Conservation (phyloP, 768 basidiomycete species). For the Kwoniella bestiolae region DNA sequence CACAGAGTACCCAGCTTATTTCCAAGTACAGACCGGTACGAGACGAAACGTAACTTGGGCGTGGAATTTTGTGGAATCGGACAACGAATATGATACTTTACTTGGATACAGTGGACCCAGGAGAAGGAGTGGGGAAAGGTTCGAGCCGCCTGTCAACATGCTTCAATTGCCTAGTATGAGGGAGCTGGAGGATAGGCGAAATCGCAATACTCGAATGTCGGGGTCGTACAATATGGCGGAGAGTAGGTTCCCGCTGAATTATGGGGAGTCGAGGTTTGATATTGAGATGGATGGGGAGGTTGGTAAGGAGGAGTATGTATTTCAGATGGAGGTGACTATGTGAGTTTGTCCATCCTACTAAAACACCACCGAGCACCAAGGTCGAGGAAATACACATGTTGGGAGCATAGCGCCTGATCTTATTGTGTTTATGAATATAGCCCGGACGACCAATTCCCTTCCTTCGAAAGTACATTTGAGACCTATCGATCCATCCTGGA, state of each 20-base stretch:
- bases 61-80: constrained; percentile 4
- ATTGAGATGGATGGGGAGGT: constrained; percentile 7
- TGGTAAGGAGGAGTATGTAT: constrained; percentile 9
- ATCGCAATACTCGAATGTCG: neutral
- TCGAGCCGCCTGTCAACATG: neutral
- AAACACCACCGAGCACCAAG: no score
- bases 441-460: constrained; percentile 12
- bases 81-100: constrained; percentile 5
- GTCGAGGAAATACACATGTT: no score
- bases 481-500: constrained; percentile 3
- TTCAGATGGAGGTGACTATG: constrained; percentile 14
- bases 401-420: no score
- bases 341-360: no score
- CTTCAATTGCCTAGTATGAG: constrained; percentile 1
- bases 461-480: constrained; percentile 25
- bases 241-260: constrained; percentile 3
- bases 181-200: constrained; percentile 5
- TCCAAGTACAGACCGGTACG: constrained; percentile 10
- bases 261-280: constrained; percentile 14
- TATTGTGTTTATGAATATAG: neutral
- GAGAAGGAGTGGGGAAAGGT: neutral
- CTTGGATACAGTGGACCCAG: neutral
- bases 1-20: constrained; percentile 27
- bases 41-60: constrained; percentile 22
- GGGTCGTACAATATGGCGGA: constrained; percentile 1